Conservation (phyloP, 1,284 basidiomycete species). For the Heterobasidion annosum region DNA sequence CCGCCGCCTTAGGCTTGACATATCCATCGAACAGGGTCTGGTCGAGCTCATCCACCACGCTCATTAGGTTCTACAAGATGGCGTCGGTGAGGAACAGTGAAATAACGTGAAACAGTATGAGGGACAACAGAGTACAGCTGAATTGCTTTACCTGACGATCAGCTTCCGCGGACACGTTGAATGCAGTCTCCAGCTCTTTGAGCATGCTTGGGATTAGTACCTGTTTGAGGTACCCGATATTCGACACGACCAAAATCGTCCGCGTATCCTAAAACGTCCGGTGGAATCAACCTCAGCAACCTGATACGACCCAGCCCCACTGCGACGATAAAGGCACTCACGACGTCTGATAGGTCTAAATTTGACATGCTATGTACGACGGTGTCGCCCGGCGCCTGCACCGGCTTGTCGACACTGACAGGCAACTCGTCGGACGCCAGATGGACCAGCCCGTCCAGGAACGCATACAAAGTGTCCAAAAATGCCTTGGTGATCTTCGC, state of each 20-base stretch:
- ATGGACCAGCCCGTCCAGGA: constrained; percentile 84
- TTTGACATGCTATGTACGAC: constrained; percentile 26
- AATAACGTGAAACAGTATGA: background rate
- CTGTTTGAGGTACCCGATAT: constrained; percentile 73
- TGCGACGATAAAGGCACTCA: constrained; percentile 25
- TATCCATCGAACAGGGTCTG: constrained; percentile 84
- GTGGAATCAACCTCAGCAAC: background rate
- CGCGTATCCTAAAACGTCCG: constrained; percentile 64
- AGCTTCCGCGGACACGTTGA: constrained; percentile 67
- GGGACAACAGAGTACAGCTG: background rate
- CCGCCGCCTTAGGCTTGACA: constrained; percentile 66
- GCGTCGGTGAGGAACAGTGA: background rate
- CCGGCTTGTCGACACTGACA: constrained; percentile 30
- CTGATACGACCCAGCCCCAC: background rate
- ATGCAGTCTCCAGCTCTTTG: constrained; percentile 70
- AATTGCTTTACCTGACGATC: constrained; percentile 51
- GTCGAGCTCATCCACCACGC: constrained; percentile 79
- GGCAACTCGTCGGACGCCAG: constrained; percentile 73
- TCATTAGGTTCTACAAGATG: constrained; percentile 51
- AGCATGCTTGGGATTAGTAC: constrained; percentile 75
- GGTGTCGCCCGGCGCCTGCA: constrained; percentile 17
- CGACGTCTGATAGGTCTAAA: constrained; percentile 53
- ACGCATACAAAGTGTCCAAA: constrained; percentile 81
- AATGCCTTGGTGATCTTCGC: constrained; percentile 81
- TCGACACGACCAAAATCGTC: constrained; percentile 84